A percentile compares a stretch with the other conserved stretches of the same genome.
These are phyloP conservation scores for Hyphopichia burtonii DNA, from an alignment of 1,139 yeast species.

Conservation along the genomic window DNA sequence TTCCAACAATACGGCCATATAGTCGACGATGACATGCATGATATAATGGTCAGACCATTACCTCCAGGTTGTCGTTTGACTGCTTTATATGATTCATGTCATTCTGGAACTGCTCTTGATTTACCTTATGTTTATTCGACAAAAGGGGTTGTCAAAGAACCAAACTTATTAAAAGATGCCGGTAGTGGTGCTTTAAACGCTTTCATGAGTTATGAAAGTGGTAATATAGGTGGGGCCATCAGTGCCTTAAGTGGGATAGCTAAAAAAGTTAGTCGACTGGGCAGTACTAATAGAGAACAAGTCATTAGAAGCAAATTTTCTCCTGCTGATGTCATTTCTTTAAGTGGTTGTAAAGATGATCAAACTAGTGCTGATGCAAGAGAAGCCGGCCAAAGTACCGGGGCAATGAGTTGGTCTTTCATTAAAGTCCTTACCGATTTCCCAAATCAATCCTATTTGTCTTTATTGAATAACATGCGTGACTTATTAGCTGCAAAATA, in stretches of 20 bases:
- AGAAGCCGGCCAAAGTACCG: conserved; percentile 77
- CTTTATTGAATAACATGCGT: conserved; percentile 81
- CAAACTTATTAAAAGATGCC: conserved; percentile 81
- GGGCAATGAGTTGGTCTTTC: conserved; percentile 95
- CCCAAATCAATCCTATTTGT: conserved; percentile 74
- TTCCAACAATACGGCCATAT: conserved; percentile 72
- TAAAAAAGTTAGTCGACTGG: conserved; percentile 34
- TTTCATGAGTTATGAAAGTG: conserved; percentile 68
- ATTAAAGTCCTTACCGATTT: conserved; percentile 64
- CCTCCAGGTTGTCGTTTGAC: conserved; percentile 85
- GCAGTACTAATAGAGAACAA: conserved; percentile 26
- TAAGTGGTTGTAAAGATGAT: conserved; percentile 89
- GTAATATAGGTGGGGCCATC: conserved; percentile 59
- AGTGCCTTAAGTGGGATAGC: conserved; percentile 48
- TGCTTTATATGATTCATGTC: conserved; percentile 89
- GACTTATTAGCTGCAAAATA: conserved; percentile 65
- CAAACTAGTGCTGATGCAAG: conserved; percentile 80
- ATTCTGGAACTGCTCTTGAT: conserved; percentile 89
- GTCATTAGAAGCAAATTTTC: conserved; percentile 61
- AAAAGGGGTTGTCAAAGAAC: conserved; percentile 87
- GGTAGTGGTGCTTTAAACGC: conserved; percentile 75
- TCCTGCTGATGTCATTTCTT: conserved; percentile 83
- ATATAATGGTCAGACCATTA: conserved; percentile 71
- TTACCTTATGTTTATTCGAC: conserved; percentile 89
- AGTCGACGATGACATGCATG: conserved; percentile 84